These are phyloP conservation scores for Ogataea trehalophila DNA, from an alignment of 805 yeast species.

Conservation along the genomic window DNA sequence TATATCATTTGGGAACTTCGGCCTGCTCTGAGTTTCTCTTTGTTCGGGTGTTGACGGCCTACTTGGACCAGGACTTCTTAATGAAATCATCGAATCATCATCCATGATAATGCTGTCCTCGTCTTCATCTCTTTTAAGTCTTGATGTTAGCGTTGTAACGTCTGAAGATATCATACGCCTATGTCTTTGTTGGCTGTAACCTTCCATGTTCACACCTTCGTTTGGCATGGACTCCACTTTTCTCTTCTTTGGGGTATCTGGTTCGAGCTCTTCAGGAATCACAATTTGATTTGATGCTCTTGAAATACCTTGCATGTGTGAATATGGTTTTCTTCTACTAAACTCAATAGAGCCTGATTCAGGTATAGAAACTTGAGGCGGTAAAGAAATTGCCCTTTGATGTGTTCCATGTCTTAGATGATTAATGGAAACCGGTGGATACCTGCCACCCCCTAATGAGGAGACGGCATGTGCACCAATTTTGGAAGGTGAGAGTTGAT, in stretches of 20 bases:
- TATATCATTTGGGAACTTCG: conserved; percentile 14
- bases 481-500: conserved; percentile 40
- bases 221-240: background rate
- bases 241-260: conserved; percentile 13
- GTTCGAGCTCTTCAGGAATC: conserved; percentile 13
- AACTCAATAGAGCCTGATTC: conserved; percentile 28
- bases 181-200: background rate
- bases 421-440: conserved; percentile 18
- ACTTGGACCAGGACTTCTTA: conserved; percentile 4
- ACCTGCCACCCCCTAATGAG: conserved; percentile 27
- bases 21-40: background rate
- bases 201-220: background rate
- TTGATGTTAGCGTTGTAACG: background rate
- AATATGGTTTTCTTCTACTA: conserved; percentile 16
- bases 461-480: conserved; percentile 73
- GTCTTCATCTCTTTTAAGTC: background rate
- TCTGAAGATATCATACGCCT: conserved; percentile 1
- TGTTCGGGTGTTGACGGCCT: background rate
- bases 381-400: conserved; percentile 37
- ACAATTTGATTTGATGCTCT: conserved; percentile 21
- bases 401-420: conserved; percentile 29
- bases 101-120: background rate
- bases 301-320: conserved; percentile 25
- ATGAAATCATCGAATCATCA: conserved; percentile 3
- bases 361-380: conserved; percentile 32